A percentile compares a stretch with the other conserved stretches of the same genome.
Evolutionary conservation across 257 asterid species (phyloP).

Genomic region (Ehretia macrophylla): DNA sequence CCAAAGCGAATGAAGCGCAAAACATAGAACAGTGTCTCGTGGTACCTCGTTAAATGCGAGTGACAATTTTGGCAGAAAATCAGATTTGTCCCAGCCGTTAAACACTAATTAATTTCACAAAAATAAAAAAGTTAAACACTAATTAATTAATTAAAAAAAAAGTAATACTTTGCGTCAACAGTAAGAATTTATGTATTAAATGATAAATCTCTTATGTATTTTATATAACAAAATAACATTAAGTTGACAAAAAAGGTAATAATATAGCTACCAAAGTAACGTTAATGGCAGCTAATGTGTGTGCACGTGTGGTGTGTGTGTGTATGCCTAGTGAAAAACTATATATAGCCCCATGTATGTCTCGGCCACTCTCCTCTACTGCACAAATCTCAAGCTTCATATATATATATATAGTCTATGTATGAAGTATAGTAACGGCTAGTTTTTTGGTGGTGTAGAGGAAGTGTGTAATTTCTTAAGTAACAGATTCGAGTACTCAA

Average conservation of each 20-base stretch:
- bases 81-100: not conserved
- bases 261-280: no score
- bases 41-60: not conserved
- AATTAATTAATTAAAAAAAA: no score
- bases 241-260: no score
- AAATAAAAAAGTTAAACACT: not conserved
- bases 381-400: conserved; percentile 16
- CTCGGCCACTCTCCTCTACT: not conserved
- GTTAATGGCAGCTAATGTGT: not conserved
- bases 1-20: not conserved
- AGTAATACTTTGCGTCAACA: not conserved
- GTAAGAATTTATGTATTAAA: no score
- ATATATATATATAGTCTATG: not conserved
- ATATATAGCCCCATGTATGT: not conserved
- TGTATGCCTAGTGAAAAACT: not conserved
- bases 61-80: not conserved
- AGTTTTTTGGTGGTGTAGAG: not conserved
- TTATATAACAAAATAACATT: no score
- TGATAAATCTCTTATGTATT: no score
- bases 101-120: no score
- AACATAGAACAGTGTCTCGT: not conserved
- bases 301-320: no score
- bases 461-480: not conserved
- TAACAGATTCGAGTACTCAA: not conserved
- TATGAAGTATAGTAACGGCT: conserved; percentile 11